Evolutionary conservation across 2,329 filamentous ascomycete species (phyloP), one percentile per base, ranked within the genome.

Genomic region (Aspergillus tubingensis): DNA sequence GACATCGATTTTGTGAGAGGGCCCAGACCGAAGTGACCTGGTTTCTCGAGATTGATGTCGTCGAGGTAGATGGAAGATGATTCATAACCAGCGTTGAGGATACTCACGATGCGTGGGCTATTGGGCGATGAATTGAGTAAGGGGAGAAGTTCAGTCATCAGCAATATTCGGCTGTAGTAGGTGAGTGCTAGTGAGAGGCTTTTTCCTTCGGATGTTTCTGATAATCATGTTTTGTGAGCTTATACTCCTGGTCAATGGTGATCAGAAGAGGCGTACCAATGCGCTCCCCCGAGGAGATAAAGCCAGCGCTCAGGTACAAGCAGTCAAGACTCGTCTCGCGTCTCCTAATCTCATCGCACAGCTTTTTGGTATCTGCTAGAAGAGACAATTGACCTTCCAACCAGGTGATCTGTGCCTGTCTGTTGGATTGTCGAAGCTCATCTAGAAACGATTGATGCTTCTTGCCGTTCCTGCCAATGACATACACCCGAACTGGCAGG

Each of bases 351-450:
- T 48, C 54, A 32, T 56, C 54, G 13, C 41, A 48, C 6, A 56
- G 41, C 4, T n/a, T 32, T 25, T 48, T 56, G 8, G 41, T 48
- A 13, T 56, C 54, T 8, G n/a, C 54, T 3, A 56, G 43, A n/a
- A 56, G 54, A 13, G 54, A 56, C 41, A 56, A n/a, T 38, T 56
- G 54, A 19, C 54, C 54, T 38, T 56, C 54, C 6, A 56, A 25
- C 41, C 39, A 56, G 54, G 48, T 47, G 11, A 56, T 48, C 11
- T 48, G 2, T 32, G 54, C 54, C 8, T 36, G 25, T 17, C 48
- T 56, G 30, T 56, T 56, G 54, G 25, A 30, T 5, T 36, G 17
- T 11, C 54, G 54, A 21, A 56, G 54, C 39, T 32, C 11, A 21
- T 36, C 27, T 8, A 56, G 17, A 23, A 56, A 47, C 2, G 13